phyloP scores from a whole-genome alignment of 2,329 filamentous ascomycete species.

The Fusarium floridanum region DNA sequence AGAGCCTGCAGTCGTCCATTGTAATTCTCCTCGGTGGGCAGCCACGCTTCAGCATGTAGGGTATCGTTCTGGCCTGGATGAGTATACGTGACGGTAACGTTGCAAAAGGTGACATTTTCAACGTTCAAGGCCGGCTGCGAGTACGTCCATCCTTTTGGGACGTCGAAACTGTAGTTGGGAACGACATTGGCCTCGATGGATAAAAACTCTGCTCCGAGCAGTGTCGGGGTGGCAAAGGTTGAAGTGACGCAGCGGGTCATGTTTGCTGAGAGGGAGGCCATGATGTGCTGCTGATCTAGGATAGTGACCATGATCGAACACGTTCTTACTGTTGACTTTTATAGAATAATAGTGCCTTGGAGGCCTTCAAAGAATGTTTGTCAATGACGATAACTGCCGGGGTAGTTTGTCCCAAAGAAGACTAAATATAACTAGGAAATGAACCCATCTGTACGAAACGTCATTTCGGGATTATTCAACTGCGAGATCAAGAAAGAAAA shows the following conservation, averaged over 20 bases:
- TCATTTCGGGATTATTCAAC: not conserved
- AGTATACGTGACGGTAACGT: not conserved
- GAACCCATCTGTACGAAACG: not conserved
- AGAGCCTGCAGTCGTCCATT: conserved; percentile 49
- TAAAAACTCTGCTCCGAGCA: not conserved
- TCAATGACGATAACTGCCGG: not conserved
- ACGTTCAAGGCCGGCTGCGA: conserved; percentile 23
- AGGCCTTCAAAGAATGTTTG: not conserved
- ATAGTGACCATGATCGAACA: not conserved
- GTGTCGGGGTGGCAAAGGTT: not conserved
- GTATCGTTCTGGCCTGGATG: not conserved
- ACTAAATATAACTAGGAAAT: not conserved
- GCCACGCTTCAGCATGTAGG: conserved; percentile 20
- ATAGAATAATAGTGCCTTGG: not conserved
- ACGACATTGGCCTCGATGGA: conserved; percentile 21
- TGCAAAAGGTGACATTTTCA: conserved; percentile 10
- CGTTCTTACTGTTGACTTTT: not conserved
- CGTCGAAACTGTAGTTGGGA: conserved; percentile 21
- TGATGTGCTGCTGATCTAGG: not conserved
- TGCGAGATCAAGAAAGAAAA: not conserved
- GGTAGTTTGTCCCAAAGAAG: not conserved
- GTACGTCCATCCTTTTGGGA: conserved; percentile 23
- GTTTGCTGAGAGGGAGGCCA: not conserved
- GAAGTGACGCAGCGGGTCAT: not conserved
- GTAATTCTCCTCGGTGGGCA: conserved; percentile 43